Evolutionary conservation across 768 basidiomycete species (phyloP), one percentile per base, ranked within the genome.

Genomic region (Postia placenta): DNA sequence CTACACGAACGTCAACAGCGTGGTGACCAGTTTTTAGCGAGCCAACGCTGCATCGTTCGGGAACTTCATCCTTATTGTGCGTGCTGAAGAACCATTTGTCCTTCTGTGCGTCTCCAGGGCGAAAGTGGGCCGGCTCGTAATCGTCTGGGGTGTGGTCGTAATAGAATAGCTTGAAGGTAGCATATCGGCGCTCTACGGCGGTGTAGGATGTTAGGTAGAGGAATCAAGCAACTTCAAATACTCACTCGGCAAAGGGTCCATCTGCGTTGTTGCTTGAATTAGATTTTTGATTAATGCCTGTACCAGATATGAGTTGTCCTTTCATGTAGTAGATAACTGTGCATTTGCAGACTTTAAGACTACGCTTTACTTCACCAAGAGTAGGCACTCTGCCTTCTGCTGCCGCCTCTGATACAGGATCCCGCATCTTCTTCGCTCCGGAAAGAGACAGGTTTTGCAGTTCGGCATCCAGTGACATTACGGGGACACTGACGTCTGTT

Each of bases 161-260:
- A 63, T 92, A 93, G 61, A 85, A 90, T 11, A 90, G 66, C 62
- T 94, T 93, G 71, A 93, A 89, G 19, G 85, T 88, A n/a, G 90
- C 87, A 59, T 75, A 93, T 27, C 91, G 84, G 41, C 82, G 83
- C 57, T 81, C 89, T 88, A 59, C n/a, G 35, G 22, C 17, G 20
- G 17, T 12, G 24, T 20, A 30, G 19, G 45, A 25, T 33, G 9
- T 19, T 35, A 41, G 11, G 33, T n/a, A 35, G 33, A 35, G 33
- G 33, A 35, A 6, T 43, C 27, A 5, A 53, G 17, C 25, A 36
- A n/a, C 4, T 27, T n/a, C 14, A 14, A 15, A 19, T n/a, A 67
- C 80, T 42, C 60, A 88, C 90, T 83, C 5, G 90, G 90, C 39
- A 92, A 68, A 20, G 74, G 65, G 48, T 91, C 87, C 85, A 92